A percentile compares a stretch with the other conserved stretches of the same genome.
These are phyloP conservation scores for Rhizophora apiculata DNA, from an alignment of 345 rosid species.

Conservation along the genomic window DNA sequence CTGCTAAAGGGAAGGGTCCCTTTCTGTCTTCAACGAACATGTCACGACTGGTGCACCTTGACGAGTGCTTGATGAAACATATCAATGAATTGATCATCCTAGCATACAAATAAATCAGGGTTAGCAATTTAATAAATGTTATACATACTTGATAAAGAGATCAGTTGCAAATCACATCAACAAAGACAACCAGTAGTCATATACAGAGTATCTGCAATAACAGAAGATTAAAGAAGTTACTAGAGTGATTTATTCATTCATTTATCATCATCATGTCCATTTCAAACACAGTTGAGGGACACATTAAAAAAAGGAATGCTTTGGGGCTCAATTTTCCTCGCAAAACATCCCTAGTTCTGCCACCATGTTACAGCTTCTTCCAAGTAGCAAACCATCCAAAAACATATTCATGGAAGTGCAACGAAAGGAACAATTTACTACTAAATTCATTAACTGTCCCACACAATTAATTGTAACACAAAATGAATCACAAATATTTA, in stretches of 20 bases:
- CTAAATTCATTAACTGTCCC: neutral
- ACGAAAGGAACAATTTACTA: too few species aligned
- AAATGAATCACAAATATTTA: neutral
- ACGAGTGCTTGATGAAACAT: slow-evolving; percentile 55
- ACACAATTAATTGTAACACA: neutral
- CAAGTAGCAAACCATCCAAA: neutral
- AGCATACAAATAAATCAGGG: slow-evolving; percentile 13
- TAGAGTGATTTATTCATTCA: neutral
- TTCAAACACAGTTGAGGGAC: too few species aligned
- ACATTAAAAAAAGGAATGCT: too few species aligned
- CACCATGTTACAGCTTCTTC: neutral
- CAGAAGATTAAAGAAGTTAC: neutral
- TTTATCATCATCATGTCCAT: neutral
- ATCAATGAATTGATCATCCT: slow-evolving; percentile 69
- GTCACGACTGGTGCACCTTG: slow-evolving; percentile 48
- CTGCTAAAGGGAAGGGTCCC: slow-evolving; percentile 5
- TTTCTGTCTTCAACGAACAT: neutral
- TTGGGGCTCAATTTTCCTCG: too few species aligned
- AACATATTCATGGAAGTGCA: neutral
- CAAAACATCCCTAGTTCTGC: too few species aligned
- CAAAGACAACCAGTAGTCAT: neutral
- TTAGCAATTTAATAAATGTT: too few species aligned
- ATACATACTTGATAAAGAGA: neutral
- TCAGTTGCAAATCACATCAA: neutral
- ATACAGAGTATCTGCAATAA: neutral